Conservation (phyloP, 768 basidiomycete species). For the Naganishia vaughanmartiniae region DNA sequence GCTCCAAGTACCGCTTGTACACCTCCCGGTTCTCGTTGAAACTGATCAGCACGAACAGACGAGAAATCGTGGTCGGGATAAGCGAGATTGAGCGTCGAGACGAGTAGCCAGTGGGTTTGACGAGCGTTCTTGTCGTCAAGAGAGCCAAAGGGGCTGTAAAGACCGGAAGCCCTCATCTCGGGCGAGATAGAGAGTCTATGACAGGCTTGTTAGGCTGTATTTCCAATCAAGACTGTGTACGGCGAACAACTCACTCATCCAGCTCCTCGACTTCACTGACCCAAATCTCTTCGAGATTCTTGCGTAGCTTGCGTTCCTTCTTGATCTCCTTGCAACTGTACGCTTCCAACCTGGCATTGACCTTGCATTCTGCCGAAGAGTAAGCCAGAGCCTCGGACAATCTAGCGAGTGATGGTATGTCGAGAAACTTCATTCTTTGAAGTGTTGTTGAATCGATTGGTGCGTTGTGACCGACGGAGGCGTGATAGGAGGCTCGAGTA, state of each 20-base stretch:
- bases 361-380: constrained; percentile 65
- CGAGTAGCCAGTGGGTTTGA: constrained; percentile 93
- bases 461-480: background rate
- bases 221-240: background rate
- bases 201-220: constrained; percentile 38
- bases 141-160: constrained; percentile 79
- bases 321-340: constrained; percentile 98
- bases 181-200: constrained; percentile 64
- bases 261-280: constrained; percentile 62
- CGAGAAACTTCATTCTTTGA: constrained; percentile 34
- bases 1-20: constrained; percentile 25
- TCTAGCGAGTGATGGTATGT: constrained; percentile 28
- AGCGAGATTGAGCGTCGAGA: constrained; percentile 92
- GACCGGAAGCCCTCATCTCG: constrained; percentile 66
- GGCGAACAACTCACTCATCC: constrained; percentile 45
- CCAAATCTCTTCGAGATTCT: constrained; percentile 83
- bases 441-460: background rate
- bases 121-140: constrained; percentile 63
- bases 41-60: constrained; percentile 82
- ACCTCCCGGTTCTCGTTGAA: constrained; percentile 58
- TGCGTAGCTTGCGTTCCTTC: constrained; percentile 94
- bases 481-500: background rate
- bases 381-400: constrained; percentile 54
- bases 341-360: constrained; percentile 89
- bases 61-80: constrained; percentile 98